These are phyloP conservation scores for Collybia sordida DNA, from an alignment of 768 basidiomycete genomes.

Conservation along the genomic window DNA sequence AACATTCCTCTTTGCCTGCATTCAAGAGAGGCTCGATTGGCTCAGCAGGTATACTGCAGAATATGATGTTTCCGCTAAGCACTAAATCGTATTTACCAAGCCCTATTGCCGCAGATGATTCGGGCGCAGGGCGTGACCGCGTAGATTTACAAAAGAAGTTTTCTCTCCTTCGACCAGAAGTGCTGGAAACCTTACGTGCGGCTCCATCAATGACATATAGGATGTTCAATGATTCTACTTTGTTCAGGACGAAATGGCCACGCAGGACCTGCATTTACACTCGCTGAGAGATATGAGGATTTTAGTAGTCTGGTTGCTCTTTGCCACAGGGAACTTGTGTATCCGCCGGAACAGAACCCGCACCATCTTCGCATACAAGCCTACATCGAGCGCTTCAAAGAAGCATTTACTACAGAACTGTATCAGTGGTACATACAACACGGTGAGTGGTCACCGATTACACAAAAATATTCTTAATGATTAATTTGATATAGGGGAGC, in stretches of 20 bases:
- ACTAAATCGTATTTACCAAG: conserved; percentile 25
- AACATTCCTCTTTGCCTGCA: conserved; percentile 58
- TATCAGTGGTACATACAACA: conserved; percentile 93
- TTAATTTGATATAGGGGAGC: conserved; percentile 53
- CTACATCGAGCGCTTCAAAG: conserved; percentile 78
- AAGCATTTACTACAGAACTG: conserved; percentile 86
- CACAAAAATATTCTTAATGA: not conserved
- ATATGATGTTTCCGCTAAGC: not conserved
- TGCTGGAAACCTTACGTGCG: conserved; percentile 82
- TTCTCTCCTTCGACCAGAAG: conserved; percentile 66
- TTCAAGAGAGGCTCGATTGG: conserved; percentile 71
- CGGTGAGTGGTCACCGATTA: conserved; percentile 41
- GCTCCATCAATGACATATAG: not conserved
- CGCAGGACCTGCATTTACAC: conserved; percentile 67
- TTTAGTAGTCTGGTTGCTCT: conserved; percentile 84
- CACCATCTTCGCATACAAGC: conserved; percentile 58
- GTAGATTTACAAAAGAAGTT: conserved; percentile 68
- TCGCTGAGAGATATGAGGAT: conserved; percentile 87
- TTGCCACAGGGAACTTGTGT: conserved; percentile 68
- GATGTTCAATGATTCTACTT: conserved; percentile 1
- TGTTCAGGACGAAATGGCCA: conserved; percentile 63
- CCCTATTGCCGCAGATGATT: conserved; percentile 43
- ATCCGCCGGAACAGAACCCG: conserved; percentile 63
- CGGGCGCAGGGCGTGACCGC: conserved; percentile 52
- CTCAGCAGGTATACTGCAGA: conserved; percentile 47